These are phyloP conservation scores for Rickenella mellea DNA, from an alignment of 768 basidiomycete species.

Conservation along the genomic window DNA sequence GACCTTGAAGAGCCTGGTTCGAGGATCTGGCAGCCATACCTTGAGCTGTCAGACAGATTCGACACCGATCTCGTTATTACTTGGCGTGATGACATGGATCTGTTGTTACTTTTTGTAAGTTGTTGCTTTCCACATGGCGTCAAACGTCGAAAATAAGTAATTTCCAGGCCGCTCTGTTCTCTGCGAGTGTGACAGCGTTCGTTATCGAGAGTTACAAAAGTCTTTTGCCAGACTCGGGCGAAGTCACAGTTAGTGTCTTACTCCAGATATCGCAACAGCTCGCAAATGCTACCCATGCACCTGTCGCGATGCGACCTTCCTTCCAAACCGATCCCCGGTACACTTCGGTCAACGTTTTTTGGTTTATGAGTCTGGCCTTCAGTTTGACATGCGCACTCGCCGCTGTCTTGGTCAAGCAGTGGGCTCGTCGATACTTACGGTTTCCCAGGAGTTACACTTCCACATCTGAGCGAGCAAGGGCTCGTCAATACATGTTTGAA, in stretches of 20 bases:
- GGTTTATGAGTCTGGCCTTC: conserved; percentile 2
- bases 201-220: conserved; percentile 8
- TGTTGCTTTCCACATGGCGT: too few species aligned
- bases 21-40: too few species aligned
- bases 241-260: conserved; percentile 2
- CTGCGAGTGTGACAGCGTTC: conserved; percentile 5
- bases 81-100: too few species aligned
- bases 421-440: not conserved
- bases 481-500: too few species aligned
- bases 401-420: conserved; percentile 1
- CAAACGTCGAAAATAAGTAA: too few species aligned
- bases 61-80: too few species aligned
- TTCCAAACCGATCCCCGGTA: not conserved
- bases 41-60: too few species aligned
- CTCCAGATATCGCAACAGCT: too few species aligned
- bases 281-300: not conserved
- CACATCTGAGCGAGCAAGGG: too few species aligned
- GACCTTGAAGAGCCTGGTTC: too few species aligned
- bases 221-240: conserved; percentile 4
- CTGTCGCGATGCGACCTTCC: not conserved
- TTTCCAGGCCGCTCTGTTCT: conserved; percentile 10
- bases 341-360: conserved; percentile 1
- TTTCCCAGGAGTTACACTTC: too few species aligned
- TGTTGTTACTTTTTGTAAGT: too few species aligned
- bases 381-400: conserved; percentile 2